These are phyloP conservation scores for Taxillus chinensis DNA, from an alignment of 164 flowering plant species.

Conservation along the genomic window DNA sequence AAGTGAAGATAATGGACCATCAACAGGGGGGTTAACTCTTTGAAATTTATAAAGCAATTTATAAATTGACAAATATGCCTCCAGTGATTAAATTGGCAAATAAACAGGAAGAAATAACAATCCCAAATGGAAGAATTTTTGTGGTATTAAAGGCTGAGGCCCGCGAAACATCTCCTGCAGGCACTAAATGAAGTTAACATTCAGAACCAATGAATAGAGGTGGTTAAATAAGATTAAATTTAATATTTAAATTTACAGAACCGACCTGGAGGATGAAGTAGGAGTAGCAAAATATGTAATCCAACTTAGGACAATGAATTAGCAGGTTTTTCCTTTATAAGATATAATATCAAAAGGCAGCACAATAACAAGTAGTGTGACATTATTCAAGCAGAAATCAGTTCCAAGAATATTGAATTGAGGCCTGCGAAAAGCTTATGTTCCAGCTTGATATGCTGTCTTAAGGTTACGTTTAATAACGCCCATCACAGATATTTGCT, in stretches of 20 bases:
- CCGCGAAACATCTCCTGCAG: slow-evolving; percentile 44
- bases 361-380: slow-evolving; percentile 20
- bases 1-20: background rate
- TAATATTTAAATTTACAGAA: slow-evolving; percentile 7
- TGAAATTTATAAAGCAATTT: background rate
- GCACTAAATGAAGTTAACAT: slow-evolving; percentile 43
- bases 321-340: slow-evolving; percentile 15
- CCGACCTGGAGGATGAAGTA: slow-evolving; percentile 23
- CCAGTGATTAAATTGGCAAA: background rate
- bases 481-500: too few species aligned
- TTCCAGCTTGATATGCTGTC: background rate
- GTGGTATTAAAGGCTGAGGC: slow-evolving; percentile 25
- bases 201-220: slow-evolving; percentile 10
- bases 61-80: background rate
- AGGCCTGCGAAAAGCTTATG: slow-evolving; percentile 20
- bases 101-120: slow-evolving; percentile 5
- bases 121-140: slow-evolving; percentile 27
- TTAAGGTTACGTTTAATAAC: background rate
- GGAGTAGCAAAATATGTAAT: slow-evolving; percentile 5
- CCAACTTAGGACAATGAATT: slow-evolving; percentile 17
- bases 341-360: slow-evolving; percentile 12
- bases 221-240: slow-evolving; percentile 8
- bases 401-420: slow-evolving; percentile 5
- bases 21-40: background rate
- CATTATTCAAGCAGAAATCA: slow-evolving; percentile 7